These are phyloP conservation scores for Phytopythium boreale DNA, from an alignment of 352 stramenopile species.

Conservation along the genomic window DNA sequence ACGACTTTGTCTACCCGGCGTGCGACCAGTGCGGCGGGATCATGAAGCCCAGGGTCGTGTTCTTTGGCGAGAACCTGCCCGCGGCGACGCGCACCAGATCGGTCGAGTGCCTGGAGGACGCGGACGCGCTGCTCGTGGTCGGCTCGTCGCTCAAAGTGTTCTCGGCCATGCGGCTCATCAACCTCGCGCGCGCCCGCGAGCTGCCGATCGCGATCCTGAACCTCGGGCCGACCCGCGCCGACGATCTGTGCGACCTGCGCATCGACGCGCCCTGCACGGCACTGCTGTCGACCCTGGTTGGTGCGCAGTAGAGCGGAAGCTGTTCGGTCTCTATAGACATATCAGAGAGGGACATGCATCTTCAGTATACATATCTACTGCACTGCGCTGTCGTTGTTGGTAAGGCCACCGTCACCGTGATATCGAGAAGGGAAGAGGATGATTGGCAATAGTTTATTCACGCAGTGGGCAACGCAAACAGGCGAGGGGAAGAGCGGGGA, in stretches of 20 bases:
- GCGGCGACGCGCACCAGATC: slow-evolving; percentile 62
- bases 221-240: slow-evolving; percentile 81
- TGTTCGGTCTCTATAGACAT: neutral
- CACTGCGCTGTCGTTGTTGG: neutral
- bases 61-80: slow-evolving; percentile 97
- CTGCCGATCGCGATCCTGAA: slow-evolving; percentile 88
- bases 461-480: slow-evolving; percentile 1
- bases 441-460: slow-evolving; percentile 6
- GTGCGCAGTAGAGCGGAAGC: slow-evolving; percentile 14
- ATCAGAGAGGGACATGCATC: neutral
- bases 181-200: slow-evolving; percentile 55
- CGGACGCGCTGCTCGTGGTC: slow-evolving; percentile 90
- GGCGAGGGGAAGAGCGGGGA: neutral
- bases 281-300: slow-evolving; percentile 44
- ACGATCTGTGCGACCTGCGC: slow-evolving; percentile 74
- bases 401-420: too few species aligned
- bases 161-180: slow-evolving; percentile 92
- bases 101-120: slow-evolving; percentile 66
- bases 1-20: slow-evolving; percentile 75
- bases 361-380: neutral
- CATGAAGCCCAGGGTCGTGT: slow-evolving; percentile 91
- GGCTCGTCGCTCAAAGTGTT: slow-evolving; percentile 94
- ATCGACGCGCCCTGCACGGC: slow-evolving; percentile 59
- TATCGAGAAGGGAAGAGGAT: too few species aligned
- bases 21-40: slow-evolving; percentile 77